These are phyloP conservation scores for Thalassiosira oceanica DNA, from an alignment of 352 stramenopile genomes.

Conservation along the genomic window DNA sequence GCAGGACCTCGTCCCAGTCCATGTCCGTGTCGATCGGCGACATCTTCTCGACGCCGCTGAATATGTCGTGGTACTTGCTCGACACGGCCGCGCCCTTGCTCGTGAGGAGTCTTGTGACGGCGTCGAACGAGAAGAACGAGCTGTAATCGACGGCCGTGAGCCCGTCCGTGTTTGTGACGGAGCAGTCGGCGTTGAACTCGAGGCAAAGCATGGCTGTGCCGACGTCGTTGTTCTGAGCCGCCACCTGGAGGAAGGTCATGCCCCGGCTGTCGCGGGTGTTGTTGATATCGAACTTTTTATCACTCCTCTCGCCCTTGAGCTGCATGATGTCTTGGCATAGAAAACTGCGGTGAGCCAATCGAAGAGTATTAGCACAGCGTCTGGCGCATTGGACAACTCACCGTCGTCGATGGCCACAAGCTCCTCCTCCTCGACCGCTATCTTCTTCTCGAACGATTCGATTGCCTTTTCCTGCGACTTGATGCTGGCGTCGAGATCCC, in stretches of 20 bases:
- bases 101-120: conserved; percentile 14
- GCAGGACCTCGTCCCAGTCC: conserved; percentile 15
- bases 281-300: conserved; percentile 23
- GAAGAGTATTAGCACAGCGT: not conserved
- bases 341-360: not conserved
- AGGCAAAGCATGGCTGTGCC: conserved; percentile 18
- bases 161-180: conserved; percentile 9
- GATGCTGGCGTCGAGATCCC: not conserved
- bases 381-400: not conserved
- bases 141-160: conserved; percentile 19
- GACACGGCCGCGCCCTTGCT: conserved; percentile 1
- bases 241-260: conserved; percentile 21
- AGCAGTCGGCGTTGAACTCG: conserved; percentile 5
- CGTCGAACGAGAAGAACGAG: conserved; percentile 17
- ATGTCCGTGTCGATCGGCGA: conserved; percentile 2
- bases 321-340: conserved; percentile 14
- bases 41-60: not conserved
- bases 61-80: not conserved
- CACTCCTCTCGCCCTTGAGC: not conserved
- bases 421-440: not conserved
- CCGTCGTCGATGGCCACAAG: not conserved
- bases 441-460: not conserved
- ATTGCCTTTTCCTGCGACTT: not conserved
- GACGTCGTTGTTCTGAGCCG: conserved; percentile 26
- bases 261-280: conserved; percentile 10